These are phyloP conservation scores for Fremontodendron californicum DNA, from an alignment of 345 rosid genomes.

Conservation along the genomic window DNA sequence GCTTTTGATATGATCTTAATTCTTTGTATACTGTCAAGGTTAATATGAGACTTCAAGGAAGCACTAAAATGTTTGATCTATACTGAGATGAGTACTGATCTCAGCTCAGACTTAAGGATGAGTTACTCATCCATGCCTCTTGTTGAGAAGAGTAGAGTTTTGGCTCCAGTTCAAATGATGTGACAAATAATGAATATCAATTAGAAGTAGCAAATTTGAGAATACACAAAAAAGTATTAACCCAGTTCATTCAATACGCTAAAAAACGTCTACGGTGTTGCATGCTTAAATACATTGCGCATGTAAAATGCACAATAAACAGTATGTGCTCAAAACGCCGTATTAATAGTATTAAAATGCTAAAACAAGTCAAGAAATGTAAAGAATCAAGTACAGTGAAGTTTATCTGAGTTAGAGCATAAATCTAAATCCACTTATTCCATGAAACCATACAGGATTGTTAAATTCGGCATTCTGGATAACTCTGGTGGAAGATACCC, in stretches of 20 bases:
- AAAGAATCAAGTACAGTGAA: not conserved
- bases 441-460: conserved; percentile 65
- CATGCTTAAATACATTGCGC: not conserved
- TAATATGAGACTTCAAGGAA: not conserved
- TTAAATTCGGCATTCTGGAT: conserved; percentile 58
- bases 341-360: not conserved
- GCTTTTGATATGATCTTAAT: not conserved
- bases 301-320: not conserved
- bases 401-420: conserved; percentile 2
- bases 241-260: not conserved
- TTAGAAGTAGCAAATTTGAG: not conserved
- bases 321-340: not conserved
- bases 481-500: conserved; percentile 85
- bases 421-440: not conserved
- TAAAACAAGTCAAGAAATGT: conserved; percentile 2
- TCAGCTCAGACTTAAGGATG: not conserved
- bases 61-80: not conserved
- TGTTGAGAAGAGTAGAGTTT: not conserved
- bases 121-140: not conserved
- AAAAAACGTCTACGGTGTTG: not conserved
- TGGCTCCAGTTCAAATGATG: not conserved
- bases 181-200: not conserved
- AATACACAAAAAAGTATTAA: not conserved
- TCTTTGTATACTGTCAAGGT: not conserved
- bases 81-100: not conserved